phyloP scores from a whole-genome alignment of 768 basidiomycete species.

The Dioszegia hungarica region DNA sequence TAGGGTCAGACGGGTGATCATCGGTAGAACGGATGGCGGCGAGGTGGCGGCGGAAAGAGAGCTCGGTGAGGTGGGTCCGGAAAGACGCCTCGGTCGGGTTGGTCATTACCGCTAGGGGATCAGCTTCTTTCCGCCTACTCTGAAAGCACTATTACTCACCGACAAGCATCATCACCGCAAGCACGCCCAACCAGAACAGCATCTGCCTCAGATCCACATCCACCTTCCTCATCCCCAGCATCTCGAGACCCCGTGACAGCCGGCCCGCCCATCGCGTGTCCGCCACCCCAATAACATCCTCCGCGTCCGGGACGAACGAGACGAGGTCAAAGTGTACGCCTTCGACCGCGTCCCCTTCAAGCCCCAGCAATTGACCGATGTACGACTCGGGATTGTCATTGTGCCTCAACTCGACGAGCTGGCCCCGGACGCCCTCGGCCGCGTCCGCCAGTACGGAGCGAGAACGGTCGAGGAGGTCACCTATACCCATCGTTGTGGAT shows the following conservation, averaged over 20 bases:
- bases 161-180: slow-evolving; percentile 16
- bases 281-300: neutral
- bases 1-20: slow-evolving; percentile 6
- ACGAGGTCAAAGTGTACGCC: neutral
- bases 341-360: neutral
- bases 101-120: slow-evolving; percentile 75
- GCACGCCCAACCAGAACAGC: slow-evolving; percentile 38
- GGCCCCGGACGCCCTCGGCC: neutral
- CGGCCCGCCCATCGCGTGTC: too few species aligned
- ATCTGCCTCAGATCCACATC: slow-evolving; percentile 24
- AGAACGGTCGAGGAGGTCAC: slow-evolving; percentile 8
- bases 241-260: too few species aligned
- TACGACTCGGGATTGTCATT: neutral
- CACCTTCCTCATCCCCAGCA: slow-evolving; percentile 4
- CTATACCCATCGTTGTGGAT: neutral
- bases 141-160: neutral
- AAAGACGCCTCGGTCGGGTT: slow-evolving; percentile 94
- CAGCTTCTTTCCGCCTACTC: neutral
- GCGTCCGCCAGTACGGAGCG: slow-evolving; percentile 2
- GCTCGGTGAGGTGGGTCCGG: slow-evolving; percentile 91
- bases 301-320: neutral
- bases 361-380: neutral
- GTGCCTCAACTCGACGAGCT: neutral
- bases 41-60: slow-evolving; percentile 90
- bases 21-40: slow-evolving; percentile 64